Evolutionary conservation across 2,329 filamentous ascomycete genomes (phyloP).

Genomic region (Colletotrichum sp.): DNA sequence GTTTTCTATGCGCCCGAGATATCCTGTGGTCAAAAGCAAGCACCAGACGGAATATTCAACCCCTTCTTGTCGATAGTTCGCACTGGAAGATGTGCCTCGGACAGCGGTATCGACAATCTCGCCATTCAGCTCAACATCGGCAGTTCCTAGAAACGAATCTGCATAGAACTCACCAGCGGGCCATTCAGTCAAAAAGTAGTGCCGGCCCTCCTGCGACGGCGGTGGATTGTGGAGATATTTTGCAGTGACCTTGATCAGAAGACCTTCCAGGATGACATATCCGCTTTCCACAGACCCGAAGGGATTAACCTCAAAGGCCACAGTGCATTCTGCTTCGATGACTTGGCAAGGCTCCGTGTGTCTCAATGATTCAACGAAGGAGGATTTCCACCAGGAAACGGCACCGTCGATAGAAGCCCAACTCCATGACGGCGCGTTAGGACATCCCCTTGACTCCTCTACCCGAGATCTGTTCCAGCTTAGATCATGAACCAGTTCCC

Average conservation of each 20-base stretch:
- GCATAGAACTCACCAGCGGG: neutral
- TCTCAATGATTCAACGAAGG: neutral
- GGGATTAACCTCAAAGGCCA: neutral
- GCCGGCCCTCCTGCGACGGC: neutral
- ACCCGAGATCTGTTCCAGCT: neutral
- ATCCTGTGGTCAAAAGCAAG: neutral
- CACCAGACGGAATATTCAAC: neutral
- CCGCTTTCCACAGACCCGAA: neutral
- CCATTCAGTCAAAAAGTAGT: neutral
- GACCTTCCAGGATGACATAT: neutral
- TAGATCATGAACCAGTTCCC: neutral
- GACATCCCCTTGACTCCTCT: neutral
- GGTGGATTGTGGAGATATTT: neutral
- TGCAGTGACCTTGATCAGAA: neutral
- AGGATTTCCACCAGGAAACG: neutral
- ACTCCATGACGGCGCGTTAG: neutral
- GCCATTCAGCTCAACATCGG: neutral
- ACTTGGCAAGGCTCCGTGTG: neutral
- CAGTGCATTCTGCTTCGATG: neutral
- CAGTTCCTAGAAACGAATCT: neutral
- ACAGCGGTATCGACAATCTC: neutral
- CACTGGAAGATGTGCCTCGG: accelerated
- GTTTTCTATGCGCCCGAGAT: accelerated
- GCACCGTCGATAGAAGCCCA: neutral
- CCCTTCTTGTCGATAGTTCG: too few relatives aligned